Evolutionary conservation across 1,139 yeast species (phyloP), one percentile per base, ranked within the genome.

Genomic region (Hanseniaspora gamundiae): DNA sequence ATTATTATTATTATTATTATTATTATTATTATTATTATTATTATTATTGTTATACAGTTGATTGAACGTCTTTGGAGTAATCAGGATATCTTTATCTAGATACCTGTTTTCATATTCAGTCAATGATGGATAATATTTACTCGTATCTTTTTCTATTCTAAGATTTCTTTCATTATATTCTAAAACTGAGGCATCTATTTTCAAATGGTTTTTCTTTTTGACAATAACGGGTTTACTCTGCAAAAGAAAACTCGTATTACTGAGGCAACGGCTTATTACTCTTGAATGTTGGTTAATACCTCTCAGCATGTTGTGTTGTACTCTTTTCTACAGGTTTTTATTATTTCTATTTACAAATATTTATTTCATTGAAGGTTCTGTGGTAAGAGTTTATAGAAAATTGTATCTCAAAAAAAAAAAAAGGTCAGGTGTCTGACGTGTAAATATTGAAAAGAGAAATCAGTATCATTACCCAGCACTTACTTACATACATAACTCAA

Each of bases 81-180:
- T 33, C 21, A 33, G 5, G 2, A n/a, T 8, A 30, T 14, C 3
- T 7, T 30, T 30, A 17, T 30, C 14, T 7, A 30, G 14, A n/a
- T 30, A 16, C 7, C 14, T 17, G 19, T 21, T 11, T 3, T 13
- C 38, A 19, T 49, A 20, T 13, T 42, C 31, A 8, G 60, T 51
- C 42, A 58, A 46, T 4, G 62, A 56, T 2, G 62, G 62, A 41
- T 58, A 58, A 44, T 42, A 57, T 11, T 26, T 30, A 11, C 39
- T 17, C 26, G 49, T 26, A 38, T 52, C 42, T 22, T 40, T 27
- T 2, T 40, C 40, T 10, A 55, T 48, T 7, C 22, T 40, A 8
- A 36, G 49, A 38, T 52, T 51, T 41, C 60, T 39, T 19, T 45
- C 42, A 10, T 46, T 45, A 30, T 47, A 52, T 41, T 50, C 55